Evolutionary conservation across 2,329 filamentous ascomycete species (phyloP).

Genomic region (Penicillium sp.): DNA sequence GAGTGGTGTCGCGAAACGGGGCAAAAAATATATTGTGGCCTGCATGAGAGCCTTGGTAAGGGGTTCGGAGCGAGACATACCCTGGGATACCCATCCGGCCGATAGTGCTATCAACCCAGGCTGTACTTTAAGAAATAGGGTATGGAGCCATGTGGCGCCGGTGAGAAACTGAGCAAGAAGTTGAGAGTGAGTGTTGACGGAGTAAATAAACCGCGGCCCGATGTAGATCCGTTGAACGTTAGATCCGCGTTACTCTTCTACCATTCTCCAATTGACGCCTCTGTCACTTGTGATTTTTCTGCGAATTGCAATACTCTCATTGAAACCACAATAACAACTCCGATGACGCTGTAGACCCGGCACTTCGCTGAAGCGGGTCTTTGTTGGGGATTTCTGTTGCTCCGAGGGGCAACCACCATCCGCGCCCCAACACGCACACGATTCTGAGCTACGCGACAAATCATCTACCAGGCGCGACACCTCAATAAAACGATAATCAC

Average conservation of each 20-base stretch:
- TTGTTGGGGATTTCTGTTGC: slow-evolving; percentile 6
- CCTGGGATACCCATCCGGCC: slow-evolving; percentile 46
- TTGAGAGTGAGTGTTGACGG: slow-evolving; percentile 23
- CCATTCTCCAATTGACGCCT: background rate
- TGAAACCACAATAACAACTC: background rate
- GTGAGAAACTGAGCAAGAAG: background rate
- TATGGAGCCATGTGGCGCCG: slow-evolving; percentile 10
- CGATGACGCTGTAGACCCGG: slow-evolving; percentile 8
- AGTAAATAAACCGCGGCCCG: slow-evolving; percentile 34
- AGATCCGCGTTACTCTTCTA: background rate
- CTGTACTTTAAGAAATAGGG: background rate
- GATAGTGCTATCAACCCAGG: background rate
- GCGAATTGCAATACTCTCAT: background rate
- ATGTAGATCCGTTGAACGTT: slow-evolving; percentile 33
- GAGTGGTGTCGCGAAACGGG: background rate
- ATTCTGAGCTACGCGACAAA: background rate
- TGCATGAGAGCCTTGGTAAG: background rate
- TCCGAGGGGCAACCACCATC: slow-evolving; percentile 11
- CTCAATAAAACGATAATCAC: background rate
- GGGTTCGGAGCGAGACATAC: slow-evolving; percentile 28
- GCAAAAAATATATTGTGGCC: background rate
- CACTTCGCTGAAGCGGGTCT: slow-evolving; percentile 6
- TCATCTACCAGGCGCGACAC: background rate
- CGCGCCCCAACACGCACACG: slow-evolving; percentile 5
- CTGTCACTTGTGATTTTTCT: background rate